phyloP scores from a whole-genome alignment of 176 grass and related monocot genomes.

The Carex littledalei region DNA sequence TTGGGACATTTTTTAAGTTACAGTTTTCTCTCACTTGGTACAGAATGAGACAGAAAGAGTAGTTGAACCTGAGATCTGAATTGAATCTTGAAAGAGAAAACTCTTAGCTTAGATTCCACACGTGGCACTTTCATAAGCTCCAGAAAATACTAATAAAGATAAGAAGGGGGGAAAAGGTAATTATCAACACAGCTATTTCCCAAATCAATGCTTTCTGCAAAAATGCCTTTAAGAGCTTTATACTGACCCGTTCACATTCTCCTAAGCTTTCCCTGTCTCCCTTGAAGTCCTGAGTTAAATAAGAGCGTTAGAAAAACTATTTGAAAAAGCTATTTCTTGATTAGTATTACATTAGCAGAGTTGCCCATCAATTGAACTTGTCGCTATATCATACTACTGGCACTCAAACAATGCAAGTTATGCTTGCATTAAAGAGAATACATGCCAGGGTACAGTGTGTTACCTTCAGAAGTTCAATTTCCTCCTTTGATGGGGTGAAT shows the following conservation, averaged over 20 bases:
- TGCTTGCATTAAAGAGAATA: constrained; percentile 3
- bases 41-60: neutral
- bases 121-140: constrained; percentile 96
- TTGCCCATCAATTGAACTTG: neutral
- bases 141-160: constrained; percentile 64
- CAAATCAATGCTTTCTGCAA: neutral
- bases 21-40: neutral
- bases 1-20: neutral
- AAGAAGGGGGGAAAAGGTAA: constrained; percentile 1
- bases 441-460: constrained; percentile 1
- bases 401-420: neutral
- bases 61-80: constrained; percentile 66
- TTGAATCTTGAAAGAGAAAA: constrained; percentile 92
- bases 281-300: constrained; percentile 77
- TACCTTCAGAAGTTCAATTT: constrained; percentile 99
- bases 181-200: neutral
- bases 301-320: constrained; percentile 10
- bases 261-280: constrained; percentile 86
- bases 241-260: constrained; percentile 78
- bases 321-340: neutral
- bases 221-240: neutral
- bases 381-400: neutral
- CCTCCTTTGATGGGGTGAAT: constrained; percentile 95
- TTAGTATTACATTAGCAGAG: neutral
- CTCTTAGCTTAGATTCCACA: constrained; percentile 84